Base-by-base conservation (phyloP, 805 yeast genomes). In the Schizosaccharomyces octosporus region DNA sequence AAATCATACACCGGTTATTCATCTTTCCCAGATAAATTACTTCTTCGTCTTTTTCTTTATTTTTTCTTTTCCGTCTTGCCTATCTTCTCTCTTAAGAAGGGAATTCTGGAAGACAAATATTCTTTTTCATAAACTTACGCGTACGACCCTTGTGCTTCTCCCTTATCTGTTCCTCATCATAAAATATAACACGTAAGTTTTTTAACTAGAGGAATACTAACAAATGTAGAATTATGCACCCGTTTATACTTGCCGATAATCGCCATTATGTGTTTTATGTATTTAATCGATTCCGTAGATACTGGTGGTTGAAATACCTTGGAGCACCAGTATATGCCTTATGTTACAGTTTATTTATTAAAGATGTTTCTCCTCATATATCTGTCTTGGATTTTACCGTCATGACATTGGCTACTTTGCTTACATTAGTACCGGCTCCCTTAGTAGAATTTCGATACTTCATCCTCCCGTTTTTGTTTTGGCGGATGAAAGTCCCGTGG, bases 371-470 rank as follows among this genome's bases (percentile, higher is more conserved):
- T 48, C 55, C 55, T 1, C 24, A 32, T 31, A 61, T 48, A 24
- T 43, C 59, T 39, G 29, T 55, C 24, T 54, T 65, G 41, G 58
- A 59, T 7, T 63, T 64, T 13, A 55, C 79, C 4, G 78, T 81
- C 0, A 81, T 76, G 63, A 61, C 81, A 1, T 70, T 72, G 0
- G 82, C 88, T 55, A 74, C 80, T 0, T 66, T 76, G 0, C 69
- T 80, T 5, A 84, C 93, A 0, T 74, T 93, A 24, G 79, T 85
- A 0, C 96, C 97, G 24, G 83, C 96, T 0, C 98, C 97, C 4
- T 74, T 93, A 65, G 82, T 93, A 67, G 98, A 93, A 71, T 95
- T 97, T 59, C 79, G 98, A 63, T 93, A 93, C 70, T 93, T 84
- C 70, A 85, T 90, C 59, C 66, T 87, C 4, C 97, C 97, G 3